A percentile compares a stretch with the other conserved stretches of the same genome.
Evolutionary conservation across 192 early-diverging fungal species (phyloP).

Genomic region (Phycomyces nitens): DNA sequence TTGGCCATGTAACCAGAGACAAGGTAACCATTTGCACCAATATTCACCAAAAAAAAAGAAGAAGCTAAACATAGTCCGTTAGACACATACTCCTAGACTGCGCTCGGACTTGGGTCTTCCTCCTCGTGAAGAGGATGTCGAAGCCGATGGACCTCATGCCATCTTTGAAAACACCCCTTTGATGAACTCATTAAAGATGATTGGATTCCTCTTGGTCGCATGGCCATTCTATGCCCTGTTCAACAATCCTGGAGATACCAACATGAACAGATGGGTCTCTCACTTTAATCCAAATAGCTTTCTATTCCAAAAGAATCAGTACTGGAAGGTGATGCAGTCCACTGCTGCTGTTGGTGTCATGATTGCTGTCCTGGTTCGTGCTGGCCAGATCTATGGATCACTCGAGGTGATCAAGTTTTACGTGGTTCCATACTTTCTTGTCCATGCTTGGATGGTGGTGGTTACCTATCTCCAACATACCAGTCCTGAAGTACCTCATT

Average conservation of each 20-base stretch:
- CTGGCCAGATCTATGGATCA: slow-evolving; percentile 47
- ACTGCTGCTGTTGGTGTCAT: slow-evolving; percentile 63
- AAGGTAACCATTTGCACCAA: slow-evolving; percentile 41
- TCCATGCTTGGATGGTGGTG: slow-evolving; percentile 90
- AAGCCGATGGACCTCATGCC: slow-evolving; percentile 28
- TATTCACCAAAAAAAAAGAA: no score
- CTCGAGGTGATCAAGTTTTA: slow-evolving; percentile 75
- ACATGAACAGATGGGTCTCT: slow-evolving; percentile 55
- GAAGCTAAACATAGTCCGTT: no score
- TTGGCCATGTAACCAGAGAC: slow-evolving; percentile 84
- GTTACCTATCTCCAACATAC: slow-evolving; percentile 95
- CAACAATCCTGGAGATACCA: slow-evolving; percentile 62
- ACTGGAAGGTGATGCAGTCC: slow-evolving; percentile 63
- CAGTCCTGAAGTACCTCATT: slow-evolving; percentile 81
- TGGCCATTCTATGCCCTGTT: slow-evolving; percentile 90
- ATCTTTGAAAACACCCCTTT: slow-evolving; percentile 74
- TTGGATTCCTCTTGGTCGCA: slow-evolving; percentile 68
- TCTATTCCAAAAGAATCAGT: slow-evolving; percentile 76
- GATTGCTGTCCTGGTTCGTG: slow-evolving; percentile 43
- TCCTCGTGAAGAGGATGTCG: slow-evolving; percentile 32
- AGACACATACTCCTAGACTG: slow-evolving; percentile 52
- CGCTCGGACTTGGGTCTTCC: slow-evolving; percentile 55
- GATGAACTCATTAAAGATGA: slow-evolving; percentile 55
- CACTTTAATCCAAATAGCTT: slow-evolving; percentile 81
- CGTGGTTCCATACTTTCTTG: slow-evolving; percentile 80